These are phyloP conservation scores for Emergomyces pasteurianus DNA, from an alignment of 2,329 filamentous ascomycete species.

Conservation along the genomic window DNA sequence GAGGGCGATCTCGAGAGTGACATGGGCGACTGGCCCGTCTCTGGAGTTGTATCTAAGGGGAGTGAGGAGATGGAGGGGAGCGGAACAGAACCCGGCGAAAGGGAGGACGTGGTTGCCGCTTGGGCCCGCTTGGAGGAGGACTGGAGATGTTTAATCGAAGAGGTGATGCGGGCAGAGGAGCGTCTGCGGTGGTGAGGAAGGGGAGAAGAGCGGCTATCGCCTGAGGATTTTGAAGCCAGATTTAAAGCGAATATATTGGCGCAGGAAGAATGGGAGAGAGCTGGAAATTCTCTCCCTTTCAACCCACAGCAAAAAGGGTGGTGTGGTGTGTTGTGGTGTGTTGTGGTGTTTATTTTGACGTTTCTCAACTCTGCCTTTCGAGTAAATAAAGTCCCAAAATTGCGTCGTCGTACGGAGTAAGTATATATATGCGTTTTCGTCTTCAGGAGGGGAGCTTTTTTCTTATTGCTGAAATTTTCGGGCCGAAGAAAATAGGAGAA, in stretches of 20 bases:
- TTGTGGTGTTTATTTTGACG: too few relatives aligned
- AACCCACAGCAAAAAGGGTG: background rate
- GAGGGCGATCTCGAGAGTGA: conserved; percentile 79
- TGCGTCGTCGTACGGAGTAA: background rate
- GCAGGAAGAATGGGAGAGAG: background rate
- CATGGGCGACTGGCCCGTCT: conserved; percentile 51
- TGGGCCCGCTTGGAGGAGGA: conserved; percentile 18
- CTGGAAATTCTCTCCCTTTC: background rate
- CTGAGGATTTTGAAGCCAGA: background rate
- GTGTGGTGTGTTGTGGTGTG: too few relatives aligned
- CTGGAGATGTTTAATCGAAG: conserved; percentile 26
- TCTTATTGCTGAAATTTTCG: too few relatives aligned
- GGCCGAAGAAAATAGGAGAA: too few relatives aligned
- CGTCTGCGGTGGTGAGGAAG: conserved; percentile 24
- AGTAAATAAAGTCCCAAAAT: background rate
- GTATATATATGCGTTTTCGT: background rate
- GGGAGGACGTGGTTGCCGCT: conserved; percentile 12
- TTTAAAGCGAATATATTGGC: background rate
- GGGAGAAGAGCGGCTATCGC: conserved; percentile 14
- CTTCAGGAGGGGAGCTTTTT: background rate
- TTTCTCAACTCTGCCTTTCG: background rate
- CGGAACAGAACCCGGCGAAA: conserved; percentile 15
- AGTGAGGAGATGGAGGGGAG: conserved; percentile 40
- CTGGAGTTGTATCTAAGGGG: conserved; percentile 44
- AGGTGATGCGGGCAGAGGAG: conserved; percentile 39